Conservation (phyloP, 2,329 filamentous ascomycete species). For the Ophiostoma fasciatum region DNA sequence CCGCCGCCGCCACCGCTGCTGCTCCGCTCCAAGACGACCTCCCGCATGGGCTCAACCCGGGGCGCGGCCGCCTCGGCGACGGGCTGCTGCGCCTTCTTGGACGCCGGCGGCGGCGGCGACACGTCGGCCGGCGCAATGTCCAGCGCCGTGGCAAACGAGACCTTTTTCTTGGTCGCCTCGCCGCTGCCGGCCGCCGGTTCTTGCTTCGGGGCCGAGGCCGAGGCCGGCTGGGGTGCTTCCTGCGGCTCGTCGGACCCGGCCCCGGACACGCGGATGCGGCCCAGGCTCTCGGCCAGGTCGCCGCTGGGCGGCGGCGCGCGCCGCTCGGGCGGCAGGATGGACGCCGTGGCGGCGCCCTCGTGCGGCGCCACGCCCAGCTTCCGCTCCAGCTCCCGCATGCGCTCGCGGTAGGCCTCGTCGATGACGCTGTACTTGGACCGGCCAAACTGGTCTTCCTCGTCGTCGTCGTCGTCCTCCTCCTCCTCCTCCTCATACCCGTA, state of each 20-base stretch:
- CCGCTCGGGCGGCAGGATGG: slow-evolving; percentile 4
- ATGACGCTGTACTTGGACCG: slow-evolving; percentile 53
- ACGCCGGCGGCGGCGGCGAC: not conserved
- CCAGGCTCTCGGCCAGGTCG: slow-evolving; percentile 33
- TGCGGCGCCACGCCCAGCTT: slow-evolving; percentile 48
- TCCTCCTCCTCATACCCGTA: slow-evolving; percentile 22
- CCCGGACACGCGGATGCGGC: slow-evolving; percentile 36
- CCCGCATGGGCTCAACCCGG: slow-evolving; percentile 13
- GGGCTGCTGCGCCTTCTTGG: not conserved
- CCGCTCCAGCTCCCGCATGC: slow-evolving; percentile 77
- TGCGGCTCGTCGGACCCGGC: not conserved
- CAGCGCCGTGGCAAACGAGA: slow-evolving; percentile 63
- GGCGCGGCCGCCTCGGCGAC: slow-evolving; percentile 2
- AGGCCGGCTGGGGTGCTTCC: slow-evolving; percentile 9
- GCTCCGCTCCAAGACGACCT: slow-evolving; percentile 16
- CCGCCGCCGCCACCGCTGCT: not conserved
- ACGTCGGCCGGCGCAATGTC: slow-evolving; percentile 43
- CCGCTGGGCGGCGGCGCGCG: not conserved
- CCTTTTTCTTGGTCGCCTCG: slow-evolving; percentile 48
- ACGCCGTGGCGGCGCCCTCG: slow-evolving; percentile 17
- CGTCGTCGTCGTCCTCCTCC: slow-evolving; percentile 39
- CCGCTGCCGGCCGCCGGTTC: slow-evolving; percentile 6
- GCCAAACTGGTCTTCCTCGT: slow-evolving; percentile 64
- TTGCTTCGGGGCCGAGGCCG: slow-evolving; percentile 4
- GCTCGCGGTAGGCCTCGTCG: slow-evolving; percentile 57